phyloP scores from a whole-genome alignment of 805 yeast genomes.

The Wickerhamiella slavikovae region DNA sequence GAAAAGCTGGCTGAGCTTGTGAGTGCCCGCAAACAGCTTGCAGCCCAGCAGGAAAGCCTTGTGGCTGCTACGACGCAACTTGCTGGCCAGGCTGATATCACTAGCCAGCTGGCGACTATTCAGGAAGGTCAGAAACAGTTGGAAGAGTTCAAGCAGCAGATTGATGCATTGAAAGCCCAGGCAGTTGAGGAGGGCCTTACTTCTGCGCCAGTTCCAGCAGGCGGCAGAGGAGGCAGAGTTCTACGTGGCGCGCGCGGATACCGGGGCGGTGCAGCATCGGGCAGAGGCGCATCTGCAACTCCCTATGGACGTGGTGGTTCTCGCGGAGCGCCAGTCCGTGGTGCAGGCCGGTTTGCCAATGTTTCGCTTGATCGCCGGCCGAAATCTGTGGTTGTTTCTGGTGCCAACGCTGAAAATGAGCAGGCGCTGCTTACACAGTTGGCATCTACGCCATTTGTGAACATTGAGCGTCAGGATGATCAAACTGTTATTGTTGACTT shows the following conservation, averaged over 20 bases:
- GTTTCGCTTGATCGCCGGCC: conserved; percentile 21
- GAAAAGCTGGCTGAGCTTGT: conserved; percentile 17
- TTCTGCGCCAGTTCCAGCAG: conserved; percentile 2
- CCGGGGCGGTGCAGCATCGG: conserved; percentile 7
- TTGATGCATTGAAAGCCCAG: conserved; percentile 14
- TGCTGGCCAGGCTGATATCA: conserved; percentile 7
- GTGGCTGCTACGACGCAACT: conserved; percentile 15
- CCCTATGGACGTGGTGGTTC: conserved; percentile 7
- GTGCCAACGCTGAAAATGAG: conserved; percentile 15
- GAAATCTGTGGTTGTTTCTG: conserved; percentile 16
- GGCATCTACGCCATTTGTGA: conserved; percentile 9
- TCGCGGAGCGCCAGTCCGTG: conserved; percentile 10
- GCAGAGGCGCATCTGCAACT: conserved; percentile 6
- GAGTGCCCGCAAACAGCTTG: conserved; percentile 18
- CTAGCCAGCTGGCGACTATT: conserved; percentile 3
- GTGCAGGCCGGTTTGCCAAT: conserved; percentile 8
- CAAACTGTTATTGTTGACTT: conserved; percentile 11
- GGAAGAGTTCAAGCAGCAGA: conserved; percentile 15
- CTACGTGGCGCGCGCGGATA: too few species aligned
- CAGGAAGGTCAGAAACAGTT: conserved; percentile 10
- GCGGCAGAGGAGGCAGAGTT: conserved; percentile 6
- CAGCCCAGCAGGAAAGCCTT: conserved; percentile 20
- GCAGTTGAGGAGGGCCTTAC: conserved; percentile 6
- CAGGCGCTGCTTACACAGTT: conserved; percentile 17
- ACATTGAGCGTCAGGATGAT: conserved; percentile 7